phyloP scores from a whole-genome alignment of 2,329 filamentous ascomycete species.

The Ilyonectria sp. region DNA sequence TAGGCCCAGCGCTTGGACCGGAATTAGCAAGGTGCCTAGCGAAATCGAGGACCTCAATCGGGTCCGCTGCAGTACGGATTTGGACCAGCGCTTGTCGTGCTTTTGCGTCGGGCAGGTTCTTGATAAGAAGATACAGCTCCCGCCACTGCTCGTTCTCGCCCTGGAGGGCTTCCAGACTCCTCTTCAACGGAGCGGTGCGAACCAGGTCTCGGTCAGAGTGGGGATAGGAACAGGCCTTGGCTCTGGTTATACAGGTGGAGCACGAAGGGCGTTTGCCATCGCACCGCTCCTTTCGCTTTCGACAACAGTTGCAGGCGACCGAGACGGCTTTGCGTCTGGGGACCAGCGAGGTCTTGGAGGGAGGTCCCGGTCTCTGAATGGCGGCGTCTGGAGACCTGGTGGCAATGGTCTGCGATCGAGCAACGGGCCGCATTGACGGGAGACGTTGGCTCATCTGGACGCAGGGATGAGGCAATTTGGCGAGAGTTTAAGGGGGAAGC shows the following conservation, averaged over 20 bases:
- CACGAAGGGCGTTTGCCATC: slow-evolving; percentile 14
- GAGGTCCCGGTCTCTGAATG: not conserved
- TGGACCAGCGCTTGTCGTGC: slow-evolving; percentile 24
- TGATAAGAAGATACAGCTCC: slow-evolving; percentile 29
- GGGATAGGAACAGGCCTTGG: slow-evolving; percentile 5
- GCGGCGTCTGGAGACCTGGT: not conserved
- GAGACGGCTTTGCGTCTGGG: slow-evolving; percentile 9
- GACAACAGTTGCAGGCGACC: slow-evolving; percentile 9
- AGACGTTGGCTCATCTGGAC: not conserved
- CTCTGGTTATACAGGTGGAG: not conserved
- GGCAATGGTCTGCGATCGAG: not conserved
- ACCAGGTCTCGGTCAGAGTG: not conserved
- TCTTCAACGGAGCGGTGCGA: not conserved
- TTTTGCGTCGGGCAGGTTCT: slow-evolving; percentile 15
- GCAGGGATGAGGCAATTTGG: too few species aligned
- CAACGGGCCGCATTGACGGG: not conserved
- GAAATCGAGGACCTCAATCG: slow-evolving; percentile 16
- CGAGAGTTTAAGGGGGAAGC: too few species aligned
- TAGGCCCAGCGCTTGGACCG: not conserved
- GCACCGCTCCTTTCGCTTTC: slow-evolving; percentile 25
- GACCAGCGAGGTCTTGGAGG: not conserved
- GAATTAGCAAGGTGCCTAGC: not conserved
- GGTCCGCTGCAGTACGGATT: slow-evolving; percentile 27
- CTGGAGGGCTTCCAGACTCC: slow-evolving; percentile 17
- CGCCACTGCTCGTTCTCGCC: slow-evolving; percentile 36